Percentiles rank a stretch among this genome's conserved stretches.
phyloP scores from a whole-genome alignment of 345 rosid genomes.

The Dipteronia sinensis region DNA sequence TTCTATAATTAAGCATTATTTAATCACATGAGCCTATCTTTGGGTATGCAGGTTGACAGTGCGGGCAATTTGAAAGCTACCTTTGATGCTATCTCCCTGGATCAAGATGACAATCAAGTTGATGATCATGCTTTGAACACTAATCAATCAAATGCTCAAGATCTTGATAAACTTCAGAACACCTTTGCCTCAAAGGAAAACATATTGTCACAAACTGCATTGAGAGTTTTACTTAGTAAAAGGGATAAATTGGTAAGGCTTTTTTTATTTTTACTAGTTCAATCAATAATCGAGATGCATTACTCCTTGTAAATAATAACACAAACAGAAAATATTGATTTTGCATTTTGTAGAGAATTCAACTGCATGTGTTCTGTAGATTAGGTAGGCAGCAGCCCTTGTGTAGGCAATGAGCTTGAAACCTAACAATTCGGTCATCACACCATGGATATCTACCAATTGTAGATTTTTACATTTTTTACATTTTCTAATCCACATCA shows the following conservation, averaged over 20 bases:
- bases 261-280: slow-evolving; percentile 18
- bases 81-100: slow-evolving; percentile 9
- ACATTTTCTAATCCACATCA: background rate
- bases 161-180: slow-evolving; percentile 37
- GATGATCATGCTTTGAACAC: slow-evolving; percentile 24
- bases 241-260: slow-evolving; percentile 66
- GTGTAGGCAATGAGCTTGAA: background rate
- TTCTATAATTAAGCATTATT: slow-evolving; percentile 1
- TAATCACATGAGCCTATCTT: background rate
- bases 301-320: background rate
- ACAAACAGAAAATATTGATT: background rate
- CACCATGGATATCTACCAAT: background rate
- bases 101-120: slow-evolving; percentile 16
- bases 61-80: slow-evolving; percentile 25
- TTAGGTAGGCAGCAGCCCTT: background rate
- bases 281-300: background rate
- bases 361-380: background rate
- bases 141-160: slow-evolving; percentile 32
- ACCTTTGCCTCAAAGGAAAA: slow-evolving; percentile 46
- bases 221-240: slow-evolving; percentile 46
- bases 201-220: slow-evolving; percentile 50
- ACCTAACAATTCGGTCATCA: background rate
- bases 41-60: slow-evolving; percentile 32
- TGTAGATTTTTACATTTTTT: background rate
- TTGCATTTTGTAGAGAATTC: background rate